phyloP scores from a whole-genome alignment of 2,329 filamentous ascomycete genomes.

The Domatiomyces catenatus region DNA sequence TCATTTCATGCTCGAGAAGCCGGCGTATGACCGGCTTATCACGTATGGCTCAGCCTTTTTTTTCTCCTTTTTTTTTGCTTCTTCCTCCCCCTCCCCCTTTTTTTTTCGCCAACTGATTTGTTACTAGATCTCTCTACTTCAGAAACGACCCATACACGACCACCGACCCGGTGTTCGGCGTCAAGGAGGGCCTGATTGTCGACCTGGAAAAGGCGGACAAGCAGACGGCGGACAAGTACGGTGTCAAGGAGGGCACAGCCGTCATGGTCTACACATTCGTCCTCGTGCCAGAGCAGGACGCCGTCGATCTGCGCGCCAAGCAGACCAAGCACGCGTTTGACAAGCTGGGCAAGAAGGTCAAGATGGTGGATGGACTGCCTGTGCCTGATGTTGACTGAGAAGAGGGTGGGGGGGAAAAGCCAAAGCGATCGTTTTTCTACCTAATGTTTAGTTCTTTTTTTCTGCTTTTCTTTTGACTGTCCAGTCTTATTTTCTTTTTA shows the following conservation, averaged over 20 bases:
- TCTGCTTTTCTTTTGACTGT: no score
- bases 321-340: slow-evolving; percentile 53
- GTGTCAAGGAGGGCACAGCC: slow-evolving; percentile 14
- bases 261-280: slow-evolving; percentile 28
- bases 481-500: no score
- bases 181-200: slow-evolving; percentile 20
- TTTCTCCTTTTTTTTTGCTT: background rate
- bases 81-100: background rate
- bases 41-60: slow-evolving; percentile 43
- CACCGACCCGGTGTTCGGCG: slow-evolving; percentile 21
- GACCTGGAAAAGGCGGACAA: slow-evolving; percentile 17
- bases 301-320: slow-evolving; percentile 47
- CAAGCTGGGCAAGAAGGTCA: slow-evolving; percentile 52
- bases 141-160: slow-evolving; percentile 19
- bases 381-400: slow-evolving; percentile 53
- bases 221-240: slow-evolving; percentile 17
- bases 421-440: no score
- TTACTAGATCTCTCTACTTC: slow-evolving; percentile 19
- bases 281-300: slow-evolving; percentile 56
- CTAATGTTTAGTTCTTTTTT: no score
- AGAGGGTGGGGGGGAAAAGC: no score
- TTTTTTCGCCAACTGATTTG: background rate
- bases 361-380: slow-evolving; percentile 60
- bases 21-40: slow-evolving; percentile 63
- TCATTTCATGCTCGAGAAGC: slow-evolving; percentile 80